Evolutionary conservation across 106 monocot species (phyloP), one percentile per base, ranked within the genome.

Genomic region (Cymbidium sinense): DNA sequence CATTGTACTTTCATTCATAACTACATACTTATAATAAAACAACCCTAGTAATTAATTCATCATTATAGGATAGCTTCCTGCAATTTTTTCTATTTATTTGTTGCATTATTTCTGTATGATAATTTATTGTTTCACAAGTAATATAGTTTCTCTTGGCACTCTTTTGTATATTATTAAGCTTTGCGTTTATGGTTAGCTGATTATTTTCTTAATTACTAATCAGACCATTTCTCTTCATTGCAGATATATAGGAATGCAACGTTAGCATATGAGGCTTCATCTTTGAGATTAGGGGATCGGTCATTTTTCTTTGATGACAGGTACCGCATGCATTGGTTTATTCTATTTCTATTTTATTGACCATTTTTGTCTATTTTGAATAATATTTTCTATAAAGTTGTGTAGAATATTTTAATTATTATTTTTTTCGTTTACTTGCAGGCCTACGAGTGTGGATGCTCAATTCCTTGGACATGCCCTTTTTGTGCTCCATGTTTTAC

Each of bases 391-490:
- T 67, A 33, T 67, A 17, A 67, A 67, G 3, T 33, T 67, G 15
- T 67, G 29, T 13, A 13, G 15, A 67, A 33, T 67, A 67, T 69
- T 58, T 69, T 20, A 39, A 31, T 51, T 20, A 23, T 20, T 80
- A n/a, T 71, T 79, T 78, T 41, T 31, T 79, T 74, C 37, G 73
- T 28, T 83, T 50, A 33, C 55, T 34, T 41, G 18, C 83, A 99
- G 99, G 78, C 99, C 95, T 17, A 99, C 99, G 41, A 95, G 95
- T 83, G 79, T 95, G 73, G 99, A 99, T 85, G 92, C 99, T 69
- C 74, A 91, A 81, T 99, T 99, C 79, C 95, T 99, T 76, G 94
- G 92, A 71, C 95, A 99, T 88, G 90, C 90, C 2, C 83, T 90
- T 70, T 90, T 99, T 93, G 95, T 95, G 9, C 92, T 95, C 65